These are phyloP conservation scores for Thelonectria rubi DNA, from an alignment of 2,329 filamentous ascomycete species.

Conservation along the genomic window DNA sequence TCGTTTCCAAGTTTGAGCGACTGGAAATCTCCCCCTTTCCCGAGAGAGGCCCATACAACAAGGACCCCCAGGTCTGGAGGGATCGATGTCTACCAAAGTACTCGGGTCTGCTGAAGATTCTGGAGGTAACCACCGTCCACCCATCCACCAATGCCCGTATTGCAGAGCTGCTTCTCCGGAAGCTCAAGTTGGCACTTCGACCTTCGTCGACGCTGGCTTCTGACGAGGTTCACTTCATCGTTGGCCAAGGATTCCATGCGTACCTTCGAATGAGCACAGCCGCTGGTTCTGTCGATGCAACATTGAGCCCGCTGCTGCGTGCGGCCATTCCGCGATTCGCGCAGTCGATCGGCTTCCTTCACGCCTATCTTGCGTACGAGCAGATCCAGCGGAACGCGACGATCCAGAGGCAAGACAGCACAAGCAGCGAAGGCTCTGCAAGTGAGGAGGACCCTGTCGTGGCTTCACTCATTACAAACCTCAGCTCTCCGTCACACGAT, in stretches of 20 bases:
- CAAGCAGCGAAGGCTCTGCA: constrained; percentile 54
- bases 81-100: constrained; percentile 73
- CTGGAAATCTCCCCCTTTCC: constrained; percentile 72
- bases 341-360: constrained; percentile 71
- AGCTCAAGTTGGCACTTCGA: constrained; percentile 71
- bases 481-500: constrained; percentile 78
- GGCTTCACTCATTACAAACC: constrained; percentile 73
- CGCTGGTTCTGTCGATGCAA: constrained; percentile 64
- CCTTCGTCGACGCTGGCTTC: constrained; percentile 67
- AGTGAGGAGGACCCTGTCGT: constrained; percentile 69
- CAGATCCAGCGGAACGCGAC: constrained; percentile 41
- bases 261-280: constrained; percentile 73
- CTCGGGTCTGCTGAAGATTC: constrained; percentile 70
- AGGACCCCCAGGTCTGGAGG: constrained; percentile 69
- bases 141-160: constrained; percentile 73
- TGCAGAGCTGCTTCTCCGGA: constrained; percentile 70
- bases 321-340: constrained; percentile 73
- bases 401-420: constrained; percentile 37
- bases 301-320: constrained; percentile 72
- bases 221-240: constrained; percentile 75
- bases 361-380: constrained; percentile 68
- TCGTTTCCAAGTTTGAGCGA: constrained; percentile 73
- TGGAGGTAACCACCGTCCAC: constrained; percentile 69
- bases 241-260: constrained; percentile 77
- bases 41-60: constrained; percentile 69